A percentile compares a stretch with the other conserved stretches of the same genome.
Evolutionary conservation across 371 early-diverging fungal genomes (phyloP).

Genomic region (Actinomortierella ambigua): DNA sequence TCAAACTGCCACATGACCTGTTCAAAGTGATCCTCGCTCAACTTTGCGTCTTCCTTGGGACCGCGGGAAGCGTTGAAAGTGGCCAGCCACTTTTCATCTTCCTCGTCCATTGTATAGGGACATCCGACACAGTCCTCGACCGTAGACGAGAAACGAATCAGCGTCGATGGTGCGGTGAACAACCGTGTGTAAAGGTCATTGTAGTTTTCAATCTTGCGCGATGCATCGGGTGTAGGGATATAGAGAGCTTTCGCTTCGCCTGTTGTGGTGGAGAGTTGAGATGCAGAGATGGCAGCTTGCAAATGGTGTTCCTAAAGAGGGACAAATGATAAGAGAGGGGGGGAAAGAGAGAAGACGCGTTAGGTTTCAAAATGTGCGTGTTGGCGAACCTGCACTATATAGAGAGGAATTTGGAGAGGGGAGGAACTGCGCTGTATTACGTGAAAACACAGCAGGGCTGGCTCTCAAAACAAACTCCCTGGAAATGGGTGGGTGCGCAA

Average conservation of each 20-base stretch:
- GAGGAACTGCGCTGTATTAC: background rate
- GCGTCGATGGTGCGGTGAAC: slow-evolving; percentile 77
- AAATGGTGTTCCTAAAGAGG: slow-evolving; percentile 87
- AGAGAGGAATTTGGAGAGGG: background rate
- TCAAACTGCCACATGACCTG: slow-evolving; percentile 81
- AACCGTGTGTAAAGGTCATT: slow-evolving; percentile 67
- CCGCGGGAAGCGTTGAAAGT: slow-evolving; percentile 52
- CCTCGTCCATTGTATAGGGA: slow-evolving; percentile 88
- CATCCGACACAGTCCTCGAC: slow-evolving; percentile 88
- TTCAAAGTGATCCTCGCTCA: slow-evolving; percentile 82
- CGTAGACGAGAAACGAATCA: slow-evolving; percentile 85
- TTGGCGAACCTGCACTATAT: no score
- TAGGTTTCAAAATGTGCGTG: no score
- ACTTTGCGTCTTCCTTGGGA: slow-evolving; percentile 33
- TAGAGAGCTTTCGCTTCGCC: slow-evolving; percentile 61
- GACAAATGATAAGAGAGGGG: no score
- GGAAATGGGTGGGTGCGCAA: background rate
- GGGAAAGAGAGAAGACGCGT: no score
- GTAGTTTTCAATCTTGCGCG: slow-evolving; percentile 66
- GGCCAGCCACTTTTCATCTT: slow-evolving; percentile 76
- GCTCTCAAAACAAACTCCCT: no score
- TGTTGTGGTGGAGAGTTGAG: slow-evolving; percentile 71
- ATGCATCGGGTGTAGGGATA: slow-evolving; percentile 96
- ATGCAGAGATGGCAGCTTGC: slow-evolving; percentile 90
- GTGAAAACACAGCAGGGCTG: slow-evolving; percentile 4